Evolutionary conservation across 2,329 filamentous ascomycete genomes (phyloP).

Genomic region (Colletotrichum sp.): DNA sequence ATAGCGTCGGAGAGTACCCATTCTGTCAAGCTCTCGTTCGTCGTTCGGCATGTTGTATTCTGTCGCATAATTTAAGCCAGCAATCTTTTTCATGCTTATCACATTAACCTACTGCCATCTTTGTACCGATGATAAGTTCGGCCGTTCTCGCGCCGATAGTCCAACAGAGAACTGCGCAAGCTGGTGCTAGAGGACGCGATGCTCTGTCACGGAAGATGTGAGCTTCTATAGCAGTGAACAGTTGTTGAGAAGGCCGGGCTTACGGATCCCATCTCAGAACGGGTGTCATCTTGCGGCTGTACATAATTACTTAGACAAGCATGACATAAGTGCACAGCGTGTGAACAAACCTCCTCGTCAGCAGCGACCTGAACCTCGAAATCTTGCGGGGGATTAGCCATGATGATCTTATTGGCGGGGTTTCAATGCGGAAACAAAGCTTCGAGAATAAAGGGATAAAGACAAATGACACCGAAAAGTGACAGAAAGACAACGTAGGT

Average conservation of each 20-base stretch:
- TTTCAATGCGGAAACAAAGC: neutral
- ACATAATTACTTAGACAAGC: neutral
- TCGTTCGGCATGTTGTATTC: neutral
- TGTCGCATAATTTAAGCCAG: accelerated
- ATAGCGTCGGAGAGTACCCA: neutral
- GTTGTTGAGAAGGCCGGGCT: neutral
- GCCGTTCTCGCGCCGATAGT: neutral
- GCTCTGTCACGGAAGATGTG: neutral
- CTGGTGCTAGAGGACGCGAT: neutral
- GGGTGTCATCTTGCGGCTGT: neutral
- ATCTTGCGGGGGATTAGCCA: neutral
- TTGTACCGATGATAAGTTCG: neutral
- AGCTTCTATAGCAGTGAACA: neutral
- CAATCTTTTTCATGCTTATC: neutral
- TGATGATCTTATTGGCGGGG: neutral
- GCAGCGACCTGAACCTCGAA: neutral
- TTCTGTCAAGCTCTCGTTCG: neutral
- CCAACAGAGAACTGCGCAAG: neutral
- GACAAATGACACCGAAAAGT: neutral
- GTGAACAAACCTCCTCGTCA: neutral
- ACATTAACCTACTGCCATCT: neutral
- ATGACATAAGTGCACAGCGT: neutral
- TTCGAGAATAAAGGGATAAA: neutral
- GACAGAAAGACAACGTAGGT: neutral
- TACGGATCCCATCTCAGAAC: neutral